Conservation (phyloP, 2,329 filamentous ascomycete species). For the Colletotrichum acutatum region DNA sequence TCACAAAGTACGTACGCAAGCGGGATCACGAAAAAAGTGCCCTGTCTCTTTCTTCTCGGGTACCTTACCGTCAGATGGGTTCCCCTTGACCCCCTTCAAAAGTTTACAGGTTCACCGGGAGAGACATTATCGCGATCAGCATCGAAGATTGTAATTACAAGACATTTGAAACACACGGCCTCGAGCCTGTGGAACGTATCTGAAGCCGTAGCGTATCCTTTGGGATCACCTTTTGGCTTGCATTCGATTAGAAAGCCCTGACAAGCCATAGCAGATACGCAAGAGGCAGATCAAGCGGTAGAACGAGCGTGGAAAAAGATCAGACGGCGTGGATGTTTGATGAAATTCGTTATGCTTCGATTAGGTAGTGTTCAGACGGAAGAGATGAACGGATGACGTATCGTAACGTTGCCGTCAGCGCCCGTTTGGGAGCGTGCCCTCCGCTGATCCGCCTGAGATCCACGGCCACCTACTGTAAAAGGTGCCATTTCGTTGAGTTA, state of each 20-base stretch:
- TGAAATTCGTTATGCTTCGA: neutral
- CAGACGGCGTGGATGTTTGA: neutral
- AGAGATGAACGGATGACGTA: conserved; percentile 13
- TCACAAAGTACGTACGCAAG: too few relatives aligned
- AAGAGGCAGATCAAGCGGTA: neutral
- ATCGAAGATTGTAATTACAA: neutral
- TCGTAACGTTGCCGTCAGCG: neutral
- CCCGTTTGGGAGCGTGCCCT: neutral
- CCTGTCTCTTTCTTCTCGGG: too few relatives aligned
- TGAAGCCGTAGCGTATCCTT: conserved; percentile 19
- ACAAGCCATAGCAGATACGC: too few relatives aligned
- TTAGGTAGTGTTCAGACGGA: neutral
- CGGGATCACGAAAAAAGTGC: too few relatives aligned
- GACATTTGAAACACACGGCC: conserved; percentile 25
- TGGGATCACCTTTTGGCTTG: too few relatives aligned
- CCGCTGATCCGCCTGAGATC: neutral
- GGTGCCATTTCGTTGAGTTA: neutral
- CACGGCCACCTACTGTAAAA: neutral
- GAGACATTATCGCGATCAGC: conserved; percentile 1
- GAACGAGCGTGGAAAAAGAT: neutral
- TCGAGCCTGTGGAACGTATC: conserved; percentile 25
- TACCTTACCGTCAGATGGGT: too few relatives aligned
- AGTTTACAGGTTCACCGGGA: too few relatives aligned
- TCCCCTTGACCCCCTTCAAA: too few relatives aligned
- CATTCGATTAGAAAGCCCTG: too few relatives aligned